Conservation (phyloP, 2,329 filamentous ascomycete species). For the Nothophoma quercina region DNA sequence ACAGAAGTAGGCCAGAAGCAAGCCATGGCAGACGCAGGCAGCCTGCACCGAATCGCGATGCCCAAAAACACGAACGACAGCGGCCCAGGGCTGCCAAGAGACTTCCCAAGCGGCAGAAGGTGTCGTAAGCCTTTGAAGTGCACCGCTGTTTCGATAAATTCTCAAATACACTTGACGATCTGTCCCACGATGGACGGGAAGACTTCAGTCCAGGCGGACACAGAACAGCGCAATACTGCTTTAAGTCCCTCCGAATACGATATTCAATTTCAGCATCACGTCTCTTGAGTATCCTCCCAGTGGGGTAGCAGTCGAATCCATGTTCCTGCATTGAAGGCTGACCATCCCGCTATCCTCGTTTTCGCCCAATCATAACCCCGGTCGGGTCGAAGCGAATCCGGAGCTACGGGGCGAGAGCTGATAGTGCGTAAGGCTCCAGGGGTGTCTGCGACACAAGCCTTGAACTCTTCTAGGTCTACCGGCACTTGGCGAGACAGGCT, state of each 20-base stretch:
- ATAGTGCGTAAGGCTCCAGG: conserved; percentile 20
- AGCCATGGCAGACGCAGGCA: conserved; percentile 11
- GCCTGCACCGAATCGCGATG: conserved; percentile 7
- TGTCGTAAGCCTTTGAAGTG: conserved; percentile 22
- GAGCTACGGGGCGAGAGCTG: conserved; percentile 22
- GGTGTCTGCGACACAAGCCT: conserved; percentile 19
- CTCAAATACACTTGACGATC: not conserved
- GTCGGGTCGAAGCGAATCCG: conserved; percentile 25
- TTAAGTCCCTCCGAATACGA: conserved; percentile 9
- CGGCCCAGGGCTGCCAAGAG: conserved; percentile 5
- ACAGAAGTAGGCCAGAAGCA: conserved; percentile 17
- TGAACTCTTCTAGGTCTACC: conserved; percentile 18
- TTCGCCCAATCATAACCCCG: conserved; percentile 17
- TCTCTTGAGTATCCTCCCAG: conserved; percentile 10
- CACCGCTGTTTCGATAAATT: conserved; percentile 24
- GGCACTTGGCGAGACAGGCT: conserved; percentile 23
- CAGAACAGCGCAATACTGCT: conserved; percentile 1
- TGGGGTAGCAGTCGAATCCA: conserved; percentile 11
- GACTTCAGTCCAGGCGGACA: not conserved
- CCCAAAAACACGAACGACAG: conserved; percentile 17
- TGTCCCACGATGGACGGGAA: conserved; percentile 1
- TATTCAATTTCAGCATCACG: conserved; percentile 8
- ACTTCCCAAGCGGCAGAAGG: not conserved
- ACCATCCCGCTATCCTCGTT: conserved; percentile 12
- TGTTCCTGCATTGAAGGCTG: conserved; percentile 26